Conservation (phyloP, 306 rosid species). For the Cicer arietinum region DNA sequence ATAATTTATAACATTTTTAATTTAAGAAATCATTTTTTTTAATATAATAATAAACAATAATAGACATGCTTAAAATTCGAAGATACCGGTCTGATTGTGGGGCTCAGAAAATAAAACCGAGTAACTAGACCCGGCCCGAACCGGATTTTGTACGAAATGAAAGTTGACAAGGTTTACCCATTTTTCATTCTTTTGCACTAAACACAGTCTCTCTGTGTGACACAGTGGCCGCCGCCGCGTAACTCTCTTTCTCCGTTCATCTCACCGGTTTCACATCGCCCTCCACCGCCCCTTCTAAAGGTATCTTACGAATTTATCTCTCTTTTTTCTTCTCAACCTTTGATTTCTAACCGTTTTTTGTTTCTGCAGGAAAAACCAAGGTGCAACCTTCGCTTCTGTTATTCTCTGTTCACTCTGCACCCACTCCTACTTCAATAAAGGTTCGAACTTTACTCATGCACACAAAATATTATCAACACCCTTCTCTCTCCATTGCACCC, state of each 20-base stretch:
- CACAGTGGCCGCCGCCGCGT: not conserved
- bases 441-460: not conserved
- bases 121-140: too few species aligned
- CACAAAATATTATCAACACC: not conserved
- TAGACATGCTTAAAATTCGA: too few species aligned
- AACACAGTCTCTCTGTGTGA: too few species aligned
- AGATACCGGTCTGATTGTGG: too few species aligned
- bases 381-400: not conserved
- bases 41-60: too few species aligned
- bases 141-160: too few species aligned
- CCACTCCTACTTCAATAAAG: not conserved
- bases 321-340: not conserved
- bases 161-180: too few species aligned
- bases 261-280: not conserved
- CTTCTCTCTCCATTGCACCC: not conserved
- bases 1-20: too few species aligned
- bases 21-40: too few species aligned
- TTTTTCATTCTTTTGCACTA: too few species aligned
- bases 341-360: not conserved
- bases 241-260: not conserved
- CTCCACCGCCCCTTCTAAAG: not conserved
- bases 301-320: not conserved
- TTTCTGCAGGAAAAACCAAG: not conserved
- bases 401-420: not conserved
- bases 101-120: too few species aligned